Percentiles rank a stretch among this genome's conserved stretches.
These are phyloP conservation scores for Crithidia brevicula DNA, from an alignment of 208 protist genomes.

Conservation along the genomic window DNA sequence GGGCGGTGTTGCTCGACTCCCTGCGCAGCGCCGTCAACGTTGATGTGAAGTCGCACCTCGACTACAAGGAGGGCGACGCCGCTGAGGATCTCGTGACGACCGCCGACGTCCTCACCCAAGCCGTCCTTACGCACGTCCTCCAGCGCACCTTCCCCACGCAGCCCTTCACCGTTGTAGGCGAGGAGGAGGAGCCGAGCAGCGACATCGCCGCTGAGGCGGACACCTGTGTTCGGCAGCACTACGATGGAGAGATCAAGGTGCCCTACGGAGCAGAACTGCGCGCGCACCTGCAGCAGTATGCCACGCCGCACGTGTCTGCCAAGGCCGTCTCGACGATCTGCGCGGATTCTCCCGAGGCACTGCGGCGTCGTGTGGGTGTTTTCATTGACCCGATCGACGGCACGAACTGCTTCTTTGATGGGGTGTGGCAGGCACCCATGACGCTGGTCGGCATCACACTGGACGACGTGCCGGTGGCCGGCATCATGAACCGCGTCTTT, in stretches of 20 bases:
- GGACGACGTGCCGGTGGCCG: constrained; percentile 62
- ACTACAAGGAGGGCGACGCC: constrained; percentile 42
- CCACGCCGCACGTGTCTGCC: neutral
- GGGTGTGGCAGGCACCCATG: constrained; percentile 66
- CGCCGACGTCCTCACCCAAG: constrained; percentile 64
- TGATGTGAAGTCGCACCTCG: constrained; percentile 49
- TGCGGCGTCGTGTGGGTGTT: constrained; percentile 58
- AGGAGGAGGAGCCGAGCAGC: constrained; percentile 43
- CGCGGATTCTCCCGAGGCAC: constrained; percentile 38
- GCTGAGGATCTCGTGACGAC: constrained; percentile 65
- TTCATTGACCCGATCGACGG: constrained; percentile 90
- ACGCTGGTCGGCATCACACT: constrained; percentile 81
- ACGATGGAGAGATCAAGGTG: constrained; percentile 3
- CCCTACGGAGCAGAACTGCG: constrained; percentile 32
- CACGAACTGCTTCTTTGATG: constrained; percentile 79
- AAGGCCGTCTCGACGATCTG: constrained; percentile 6
- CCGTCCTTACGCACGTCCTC: constrained; percentile 43
- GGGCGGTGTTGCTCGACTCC: constrained; percentile 19
- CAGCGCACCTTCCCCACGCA: constrained; percentile 30
- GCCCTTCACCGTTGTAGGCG: constrained; percentile 66
- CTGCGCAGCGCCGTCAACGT: constrained; percentile 37
- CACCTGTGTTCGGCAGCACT: constrained; percentile 36
- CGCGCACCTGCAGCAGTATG: constrained; percentile 13
- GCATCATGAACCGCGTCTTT: constrained; percentile 74
- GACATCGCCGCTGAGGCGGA: constrained; percentile 22